Evolutionary conservation across 345 rosid genomes (phyloP).

Genomic region (Salix dunnii): DNA sequence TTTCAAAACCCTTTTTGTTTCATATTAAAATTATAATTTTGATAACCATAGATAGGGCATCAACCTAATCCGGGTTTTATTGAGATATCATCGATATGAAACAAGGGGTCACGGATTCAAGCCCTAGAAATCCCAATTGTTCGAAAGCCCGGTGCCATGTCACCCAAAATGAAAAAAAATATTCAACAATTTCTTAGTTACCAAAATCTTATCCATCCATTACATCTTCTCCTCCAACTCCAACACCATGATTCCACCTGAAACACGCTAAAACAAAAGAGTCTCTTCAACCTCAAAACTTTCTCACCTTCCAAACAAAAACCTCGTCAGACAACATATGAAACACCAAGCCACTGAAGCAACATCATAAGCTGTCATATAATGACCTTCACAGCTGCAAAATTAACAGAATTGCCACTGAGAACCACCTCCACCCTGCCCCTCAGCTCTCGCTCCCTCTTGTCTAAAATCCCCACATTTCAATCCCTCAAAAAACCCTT

Average conservation of each 20-base stretch:
- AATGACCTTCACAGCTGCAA: slow-evolving; percentile 55
- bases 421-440: slow-evolving; percentile 49
- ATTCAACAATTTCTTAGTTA: background rate
- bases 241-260: background rate
- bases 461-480: slow-evolving; percentile 34
- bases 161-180: background rate
- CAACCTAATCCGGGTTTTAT: too few species aligned
- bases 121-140: background rate
- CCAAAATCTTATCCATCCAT: slow-evolving; percentile 38
- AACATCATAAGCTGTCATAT: background rate
- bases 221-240: background rate
- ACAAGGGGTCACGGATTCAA: background rate
- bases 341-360: background rate
- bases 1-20: too few species aligned
- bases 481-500: slow-evolving; percentile 29
- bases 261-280: too few species aligned
- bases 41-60: too few species aligned
- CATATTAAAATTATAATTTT: too few species aligned
- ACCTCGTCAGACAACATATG: slow-evolving; percentile 3
- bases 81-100: too few species aligned
- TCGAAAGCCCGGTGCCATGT: background rate
- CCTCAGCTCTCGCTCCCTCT: slow-evolving; percentile 41
- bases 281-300: slow-evolving; percentile 14
- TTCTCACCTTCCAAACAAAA: slow-evolving; percentile 20
- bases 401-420: slow-evolving; percentile 69